A percentile compares a stretch with the other conserved stretches of the same genome.
Evolutionary conservation across 805 yeast species (phyloP).

Genomic region (Ogataea neopini): DNA sequence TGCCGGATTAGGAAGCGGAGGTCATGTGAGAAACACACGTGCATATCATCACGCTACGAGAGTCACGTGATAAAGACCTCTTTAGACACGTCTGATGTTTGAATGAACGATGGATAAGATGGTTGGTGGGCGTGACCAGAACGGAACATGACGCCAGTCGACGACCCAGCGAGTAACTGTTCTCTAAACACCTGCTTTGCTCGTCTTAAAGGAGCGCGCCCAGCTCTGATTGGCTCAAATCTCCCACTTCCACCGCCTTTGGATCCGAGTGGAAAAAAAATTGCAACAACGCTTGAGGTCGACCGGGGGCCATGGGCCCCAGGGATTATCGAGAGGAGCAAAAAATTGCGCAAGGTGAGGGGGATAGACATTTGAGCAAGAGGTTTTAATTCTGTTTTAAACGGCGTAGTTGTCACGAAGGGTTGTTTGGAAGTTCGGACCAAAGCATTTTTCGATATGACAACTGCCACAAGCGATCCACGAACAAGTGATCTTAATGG

Average conservation of each 20-base stretch:
- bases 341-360: slow-evolving; percentile 8
- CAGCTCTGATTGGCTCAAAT: neutral
- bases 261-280: neutral
- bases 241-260: slow-evolving; percentile 2
- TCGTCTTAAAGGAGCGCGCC: neutral
- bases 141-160: no score
- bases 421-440: neutral
- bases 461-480: slow-evolving; percentile 1
- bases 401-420: slow-evolving; percentile 1
- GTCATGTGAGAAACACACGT: neutral
- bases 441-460: neutral
- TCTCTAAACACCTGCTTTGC: no score
- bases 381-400: slow-evolving; percentile 2
- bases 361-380: neutral
- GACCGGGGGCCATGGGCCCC: slow-evolving; percentile 2
- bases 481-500: neutral
- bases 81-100: no score
- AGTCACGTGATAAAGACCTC: no score
- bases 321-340: slow-evolving; percentile 6
- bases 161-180: no score
- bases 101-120: no score
- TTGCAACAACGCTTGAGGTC: slow-evolving; percentile 2
- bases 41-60: no score
- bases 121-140: no score
- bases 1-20: neutral